These are phyloP conservation scores for Termitomyces sp. DNA, from an alignment of 768 basidiomycete genomes.

Conservation along the genomic window DNA sequence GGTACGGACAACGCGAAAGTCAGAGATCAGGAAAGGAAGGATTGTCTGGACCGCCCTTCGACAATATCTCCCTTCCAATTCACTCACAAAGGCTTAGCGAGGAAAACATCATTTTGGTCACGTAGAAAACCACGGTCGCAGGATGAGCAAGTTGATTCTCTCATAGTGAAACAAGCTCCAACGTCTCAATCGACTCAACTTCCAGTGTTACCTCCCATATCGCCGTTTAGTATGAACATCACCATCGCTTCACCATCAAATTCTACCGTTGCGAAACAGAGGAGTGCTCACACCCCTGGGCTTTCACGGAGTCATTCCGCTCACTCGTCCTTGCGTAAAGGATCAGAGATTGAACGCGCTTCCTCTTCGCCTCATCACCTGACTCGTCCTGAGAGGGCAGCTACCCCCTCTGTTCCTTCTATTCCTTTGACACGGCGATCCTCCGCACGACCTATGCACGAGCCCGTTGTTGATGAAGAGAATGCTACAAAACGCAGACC, in stretches of 20 bases:
- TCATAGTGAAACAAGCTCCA: constrained; percentile 1
- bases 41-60: constrained; percentile 9
- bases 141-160: neutral
- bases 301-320: constrained; percentile 43
- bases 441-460: constrained; percentile 10
- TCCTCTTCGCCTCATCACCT: neutral
- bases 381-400: neutral
- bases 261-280: constrained; percentile 22
- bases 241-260: constrained; percentile 26
- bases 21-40: constrained; percentile 36
- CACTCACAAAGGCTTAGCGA: constrained; percentile 36
- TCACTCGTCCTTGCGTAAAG: neutral
- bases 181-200: constrained; percentile 18
- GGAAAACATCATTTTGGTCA: constrained; percentile 66
- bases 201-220: constrained; percentile 23
- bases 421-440: constrained; percentile 3
- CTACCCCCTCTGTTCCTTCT: neutral
- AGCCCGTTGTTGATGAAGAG: constrained; percentile 3
- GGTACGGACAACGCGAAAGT: constrained; percentile 34
- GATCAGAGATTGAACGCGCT: constrained; percentile 8
- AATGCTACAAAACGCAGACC: constrained; percentile 21
- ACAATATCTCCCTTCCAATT: constrained; percentile 14
- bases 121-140: constrained; percentile 36
- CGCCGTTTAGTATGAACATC: constrained; percentile 20
- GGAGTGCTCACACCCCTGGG: constrained; percentile 17